A percentile compares a stretch with the other conserved stretches of the same genome.
These are phyloP conservation scores for Tubosaeta sp. DNA, from an alignment of 768 basidiomycete genomes.

Conservation along the genomic window DNA sequence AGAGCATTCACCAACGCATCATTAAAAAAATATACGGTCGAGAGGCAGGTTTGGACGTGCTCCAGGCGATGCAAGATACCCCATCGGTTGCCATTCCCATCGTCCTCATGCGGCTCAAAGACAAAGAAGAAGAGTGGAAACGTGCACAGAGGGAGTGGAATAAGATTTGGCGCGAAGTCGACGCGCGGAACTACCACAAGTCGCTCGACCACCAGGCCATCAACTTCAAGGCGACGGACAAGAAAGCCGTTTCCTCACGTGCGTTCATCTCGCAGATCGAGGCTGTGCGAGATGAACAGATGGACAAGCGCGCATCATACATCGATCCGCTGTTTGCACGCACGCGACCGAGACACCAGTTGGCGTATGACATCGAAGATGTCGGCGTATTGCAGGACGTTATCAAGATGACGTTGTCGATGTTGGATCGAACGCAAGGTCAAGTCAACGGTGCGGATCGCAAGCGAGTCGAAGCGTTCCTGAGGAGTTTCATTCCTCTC, in stretches of 20 bases:
- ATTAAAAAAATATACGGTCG: conserved; percentile 97
- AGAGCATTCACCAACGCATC: conserved; percentile 88
- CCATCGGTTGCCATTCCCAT: conserved; percentile 87
- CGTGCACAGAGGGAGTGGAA: conserved; percentile 97
- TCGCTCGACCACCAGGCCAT: conserved; percentile 92
- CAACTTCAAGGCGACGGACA: conserved; percentile 85
- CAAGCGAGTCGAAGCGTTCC: conserved; percentile 75
- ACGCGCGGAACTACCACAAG: conserved; percentile 90
- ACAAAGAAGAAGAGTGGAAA: conserved; percentile 99
- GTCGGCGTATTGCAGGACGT: conserved; percentile 77
- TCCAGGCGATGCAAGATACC: conserved; percentile 88
- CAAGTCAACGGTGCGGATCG: conserved; percentile 70
- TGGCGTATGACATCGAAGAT: conserved; percentile 75
- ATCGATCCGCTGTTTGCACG: conserved; percentile 51
- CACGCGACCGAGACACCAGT: conserved; percentile 69
- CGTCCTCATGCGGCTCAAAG: conserved; percentile 83
- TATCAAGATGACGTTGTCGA: conserved; percentile 83
- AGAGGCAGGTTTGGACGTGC: conserved; percentile 75
- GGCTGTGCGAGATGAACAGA: conserved; percentile 76
- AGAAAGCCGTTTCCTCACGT: conserved; percentile 74
- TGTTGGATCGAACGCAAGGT: conserved; percentile 83
- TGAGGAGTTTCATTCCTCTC: conserved; percentile 72
- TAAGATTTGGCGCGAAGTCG: conserved; percentile 96
- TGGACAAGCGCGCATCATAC: conserved; percentile 63
- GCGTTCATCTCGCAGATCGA: conserved; percentile 82